Evolutionary conservation across 2,329 filamentous ascomycete genomes (phyloP).

Genomic region (Chrysoporthe cubensis): DNA sequence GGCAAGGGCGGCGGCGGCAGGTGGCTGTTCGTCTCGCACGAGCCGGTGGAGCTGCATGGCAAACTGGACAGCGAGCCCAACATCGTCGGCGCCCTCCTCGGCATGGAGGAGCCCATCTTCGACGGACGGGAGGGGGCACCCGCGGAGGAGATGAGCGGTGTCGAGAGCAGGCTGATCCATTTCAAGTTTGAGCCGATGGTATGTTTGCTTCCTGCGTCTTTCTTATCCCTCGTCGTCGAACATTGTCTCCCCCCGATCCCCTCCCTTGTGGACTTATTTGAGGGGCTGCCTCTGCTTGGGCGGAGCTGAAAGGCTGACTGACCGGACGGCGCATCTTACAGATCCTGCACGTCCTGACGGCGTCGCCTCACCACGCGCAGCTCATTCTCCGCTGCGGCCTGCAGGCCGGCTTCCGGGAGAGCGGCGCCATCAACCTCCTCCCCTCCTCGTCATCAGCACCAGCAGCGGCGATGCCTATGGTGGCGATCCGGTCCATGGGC

Average conservation of each 20-base stretch:
- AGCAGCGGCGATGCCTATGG: slow-evolving; percentile 64
- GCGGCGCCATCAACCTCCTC: slow-evolving; percentile 74
- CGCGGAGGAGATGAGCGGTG: slow-evolving; percentile 32
- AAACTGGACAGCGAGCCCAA: slow-evolving; percentile 29
- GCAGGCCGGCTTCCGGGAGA: slow-evolving; percentile 86
- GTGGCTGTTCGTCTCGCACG: slow-evolving; percentile 90
- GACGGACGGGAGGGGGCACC: slow-evolving; percentile 28
- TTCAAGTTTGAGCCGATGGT: slow-evolving; percentile 98
- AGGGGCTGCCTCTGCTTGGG: background rate
- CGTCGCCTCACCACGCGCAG: slow-evolving; percentile 76
- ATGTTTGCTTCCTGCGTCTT: slow-evolving; percentile 33
- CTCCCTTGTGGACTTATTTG: background rate
- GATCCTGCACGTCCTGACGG: slow-evolving; percentile 87
- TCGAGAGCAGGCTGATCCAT: slow-evolving; percentile 63
- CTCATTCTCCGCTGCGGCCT: slow-evolving; percentile 75
- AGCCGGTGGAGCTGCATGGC: slow-evolving; percentile 55
- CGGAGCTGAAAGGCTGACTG: background rate
- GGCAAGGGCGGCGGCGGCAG: slow-evolving; percentile 83
- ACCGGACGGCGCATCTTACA: slow-evolving; percentile 40
- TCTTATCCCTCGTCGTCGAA: background rate
- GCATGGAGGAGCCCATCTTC: slow-evolving; percentile 39
- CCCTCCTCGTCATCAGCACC: slow-evolving; percentile 12
- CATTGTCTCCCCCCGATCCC: too few species aligned
- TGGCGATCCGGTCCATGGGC: slow-evolving; percentile 84
- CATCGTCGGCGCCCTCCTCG: slow-evolving; percentile 41